Evolutionary conservation across 1,284 basidiomycete genomes (phyloP).

Genomic region (Leccinum ponderosum): DNA sequence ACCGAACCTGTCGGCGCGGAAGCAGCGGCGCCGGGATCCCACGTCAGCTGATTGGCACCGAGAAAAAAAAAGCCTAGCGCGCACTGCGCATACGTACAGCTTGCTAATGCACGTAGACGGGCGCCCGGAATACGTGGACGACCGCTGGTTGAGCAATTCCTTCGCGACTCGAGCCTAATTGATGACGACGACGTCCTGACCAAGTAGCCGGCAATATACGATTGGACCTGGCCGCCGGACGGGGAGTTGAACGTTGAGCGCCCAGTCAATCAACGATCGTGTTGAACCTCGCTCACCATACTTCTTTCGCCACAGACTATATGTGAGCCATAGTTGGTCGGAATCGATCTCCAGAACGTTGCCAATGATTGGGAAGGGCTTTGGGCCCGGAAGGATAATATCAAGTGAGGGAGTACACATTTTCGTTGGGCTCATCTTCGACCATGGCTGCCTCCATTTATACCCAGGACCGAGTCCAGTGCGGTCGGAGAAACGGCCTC

Average conservation of each 20-base stretch:
- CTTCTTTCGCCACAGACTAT: constrained; percentile 28
- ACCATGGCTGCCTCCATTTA: constrained; percentile 13
- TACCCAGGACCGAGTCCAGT: constrained; percentile 13
- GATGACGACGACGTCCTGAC: constrained; percentile 29
- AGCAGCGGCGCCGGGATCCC: not conserved
- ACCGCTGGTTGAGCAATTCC: constrained; percentile 33
- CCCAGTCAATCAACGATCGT: not conserved
- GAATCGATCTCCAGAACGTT: constrained; percentile 48
- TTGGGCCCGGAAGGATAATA: constrained; percentile 31
- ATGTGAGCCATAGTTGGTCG: constrained; percentile 41
- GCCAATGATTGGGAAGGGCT: constrained; percentile 35
- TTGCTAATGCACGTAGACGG: constrained; percentile 24
- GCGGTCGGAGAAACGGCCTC: constrained; percentile 5
- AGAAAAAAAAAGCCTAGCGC: not conserved
- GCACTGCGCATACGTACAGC: constrained; percentile 15
- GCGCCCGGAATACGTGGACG: constrained; percentile 31
- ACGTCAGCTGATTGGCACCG: not conserved
- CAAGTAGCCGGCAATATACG: constrained; percentile 27
- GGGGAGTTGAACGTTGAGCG: not conserved
- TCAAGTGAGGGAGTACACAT: constrained; percentile 17
- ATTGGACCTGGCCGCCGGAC: constrained; percentile 21
- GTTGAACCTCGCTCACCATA: constrained; percentile 20
- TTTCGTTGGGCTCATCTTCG: not conserved
- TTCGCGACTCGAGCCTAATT: constrained; percentile 30
- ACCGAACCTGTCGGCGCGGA: constrained; percentile 24